Evolutionary conservation across 2,329 filamentous ascomycete genomes (phyloP), one percentile per base, ranked within the genome.

Genomic region (Trichoderma sp.): DNA sequence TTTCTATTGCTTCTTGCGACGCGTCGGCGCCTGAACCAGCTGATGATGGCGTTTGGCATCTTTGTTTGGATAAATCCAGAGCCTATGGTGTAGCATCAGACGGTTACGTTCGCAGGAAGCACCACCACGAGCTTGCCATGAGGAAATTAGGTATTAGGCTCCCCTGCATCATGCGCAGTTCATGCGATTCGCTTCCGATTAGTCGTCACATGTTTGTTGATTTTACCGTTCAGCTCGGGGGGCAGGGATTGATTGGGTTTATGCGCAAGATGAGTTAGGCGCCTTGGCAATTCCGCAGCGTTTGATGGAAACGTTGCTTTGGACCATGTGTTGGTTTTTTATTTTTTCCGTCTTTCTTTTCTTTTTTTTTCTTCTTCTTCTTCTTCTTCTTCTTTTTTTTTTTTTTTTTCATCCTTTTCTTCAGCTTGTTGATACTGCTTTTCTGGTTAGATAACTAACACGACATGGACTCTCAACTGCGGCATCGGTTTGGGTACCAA

Each of bases 1-100:
- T n/a, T 50, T 3, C 25, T 42, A 9, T 58, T 54, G 54, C 35
- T 60, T 5, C 48, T 56, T 42, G 54, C 63, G 52, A 45, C 68
- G 48, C 64, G 64, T 19, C 42, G 50, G n/a, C 39, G 58, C 19
- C 50, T n/a, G 52, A 69, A 67, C 68, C 68, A 69, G 27, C 22
- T 59, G 25, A 50, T 59, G 34, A 68, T 45, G 45, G 54, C 61
- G 45, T 68, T 68, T 13, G 67, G 39, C 67, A 68, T 68, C 22
- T 7, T 34, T n/a, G 50, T 54, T n/a, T 34, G 17, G 27, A 25
- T 32, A 22, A 34, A 45, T 17, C 15, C 29, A 19, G 34, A 22
- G 13, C 48, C 52, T 42, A 37, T 53, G 64, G 19, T 67, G 56
- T 27, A 54, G 15, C 37, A 22, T 29, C 34, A 29, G 50, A 64